Percentiles rank a stretch among this genome's conserved stretches.
Conservation (phyloP, 139 green algal species). For the Pleodorina starrii region DNA sequence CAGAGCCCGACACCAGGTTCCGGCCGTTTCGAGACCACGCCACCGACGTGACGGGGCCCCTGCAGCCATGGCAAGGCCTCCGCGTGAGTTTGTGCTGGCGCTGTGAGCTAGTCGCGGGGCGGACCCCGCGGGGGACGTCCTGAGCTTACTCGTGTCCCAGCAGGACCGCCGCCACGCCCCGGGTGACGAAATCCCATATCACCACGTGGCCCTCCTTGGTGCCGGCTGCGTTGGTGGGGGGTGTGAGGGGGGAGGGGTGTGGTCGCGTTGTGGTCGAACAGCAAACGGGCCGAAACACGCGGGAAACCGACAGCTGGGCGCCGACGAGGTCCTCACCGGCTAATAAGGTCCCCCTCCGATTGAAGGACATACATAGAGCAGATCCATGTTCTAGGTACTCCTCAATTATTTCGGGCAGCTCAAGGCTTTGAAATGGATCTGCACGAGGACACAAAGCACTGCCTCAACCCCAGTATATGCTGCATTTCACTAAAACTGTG, state of each 20-base stretch:
- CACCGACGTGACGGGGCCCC: slow-evolving; percentile 70
- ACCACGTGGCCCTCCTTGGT: slow-evolving; percentile 81
- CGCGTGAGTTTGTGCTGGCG: background rate
- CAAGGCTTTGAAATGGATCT: slow-evolving; percentile 74
- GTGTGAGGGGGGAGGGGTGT: too few species aligned
- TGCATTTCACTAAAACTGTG: background rate
- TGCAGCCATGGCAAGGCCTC: background rate
- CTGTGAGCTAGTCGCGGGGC: too few species aligned
- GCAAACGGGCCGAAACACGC: background rate
- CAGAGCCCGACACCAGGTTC: slow-evolving; percentile 68
- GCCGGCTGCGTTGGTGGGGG: slow-evolving; percentile 69
- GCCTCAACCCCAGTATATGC: background rate
- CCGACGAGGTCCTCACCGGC: slow-evolving; percentile 66
- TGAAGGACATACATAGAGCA: slow-evolving; percentile 79
- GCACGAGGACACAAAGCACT: slow-evolving; percentile 22
- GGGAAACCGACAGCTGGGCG: background rate
- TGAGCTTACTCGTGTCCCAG: slow-evolving; percentile 62
- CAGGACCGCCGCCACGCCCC: slow-evolving; percentile 70
- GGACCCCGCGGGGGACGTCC: too few species aligned
- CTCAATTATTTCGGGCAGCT: slow-evolving; percentile 81
- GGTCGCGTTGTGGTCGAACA: too few species aligned
- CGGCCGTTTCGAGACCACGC: slow-evolving; percentile 83
- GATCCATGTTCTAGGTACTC: slow-evolving; percentile 73
- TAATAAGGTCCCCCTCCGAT: slow-evolving; percentile 83
- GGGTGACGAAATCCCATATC: slow-evolving; percentile 91